Evolutionary conservation across 1,139 yeast genomes (phyloP).

Genomic region (Kodamaea arcana): DNA sequence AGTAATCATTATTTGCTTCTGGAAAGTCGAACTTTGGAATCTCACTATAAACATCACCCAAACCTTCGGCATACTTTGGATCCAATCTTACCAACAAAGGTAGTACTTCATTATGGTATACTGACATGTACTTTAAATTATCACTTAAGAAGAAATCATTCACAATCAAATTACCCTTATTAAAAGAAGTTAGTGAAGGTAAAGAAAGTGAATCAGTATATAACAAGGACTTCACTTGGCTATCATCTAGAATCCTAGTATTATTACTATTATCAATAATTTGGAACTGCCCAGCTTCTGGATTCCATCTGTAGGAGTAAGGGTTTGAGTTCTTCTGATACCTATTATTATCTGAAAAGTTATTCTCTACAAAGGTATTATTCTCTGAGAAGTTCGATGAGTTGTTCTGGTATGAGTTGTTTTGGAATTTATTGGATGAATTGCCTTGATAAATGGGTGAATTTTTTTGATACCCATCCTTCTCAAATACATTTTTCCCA

Average conservation of each 20-base stretch:
- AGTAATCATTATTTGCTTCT: constrained; percentile 29
- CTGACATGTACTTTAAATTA: constrained; percentile 34
- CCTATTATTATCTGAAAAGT: too few relatives aligned
- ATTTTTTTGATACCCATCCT: too few relatives aligned
- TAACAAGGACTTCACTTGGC: constrained; percentile 30
- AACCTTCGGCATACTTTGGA: constrained; percentile 26
- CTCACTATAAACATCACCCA: constrained; percentile 27
- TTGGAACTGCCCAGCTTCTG: constrained; percentile 34
- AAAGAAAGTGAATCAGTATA: constrained; percentile 32
- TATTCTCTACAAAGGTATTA: too few relatives aligned
- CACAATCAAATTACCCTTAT: constrained; percentile 33
- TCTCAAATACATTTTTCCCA: too few relatives aligned
- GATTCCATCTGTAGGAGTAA: constrained; percentile 37
- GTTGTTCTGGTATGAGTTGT: too few relatives aligned
- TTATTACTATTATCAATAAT: constrained; percentile 26
- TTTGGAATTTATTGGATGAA: constrained; percentile 9
- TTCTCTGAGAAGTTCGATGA: too few relatives aligned
- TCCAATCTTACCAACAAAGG: constrained; percentile 31
- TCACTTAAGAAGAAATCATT: constrained; percentile 38
- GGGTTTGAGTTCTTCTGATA: too few relatives aligned
- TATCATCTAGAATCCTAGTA: constrained; percentile 26
- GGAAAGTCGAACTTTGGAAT: constrained; percentile 34
- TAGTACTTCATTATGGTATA: constrained; percentile 37
- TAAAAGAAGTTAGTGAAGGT: constrained; percentile 28
- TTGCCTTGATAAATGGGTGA: too few relatives aligned